Conservation (phyloP, 768 basidiomycete species). For the Termitomyces sp. region DNA sequence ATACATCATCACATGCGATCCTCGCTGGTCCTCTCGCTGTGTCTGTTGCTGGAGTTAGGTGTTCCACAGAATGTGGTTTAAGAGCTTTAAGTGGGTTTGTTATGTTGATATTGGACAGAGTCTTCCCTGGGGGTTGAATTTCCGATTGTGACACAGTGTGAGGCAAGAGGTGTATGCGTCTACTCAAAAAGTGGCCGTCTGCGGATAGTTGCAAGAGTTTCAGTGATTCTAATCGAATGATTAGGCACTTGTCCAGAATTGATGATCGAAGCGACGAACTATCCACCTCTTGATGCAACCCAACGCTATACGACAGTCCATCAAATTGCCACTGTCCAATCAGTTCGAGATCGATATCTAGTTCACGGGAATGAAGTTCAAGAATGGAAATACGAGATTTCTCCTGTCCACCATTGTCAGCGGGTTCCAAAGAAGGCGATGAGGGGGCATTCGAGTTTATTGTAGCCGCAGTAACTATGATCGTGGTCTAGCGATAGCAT, state of each 20-base stretch:
- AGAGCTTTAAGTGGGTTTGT: slow-evolving; percentile 61
- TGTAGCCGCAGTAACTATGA: slow-evolving; percentile 43
- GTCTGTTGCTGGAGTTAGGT: slow-evolving; percentile 21
- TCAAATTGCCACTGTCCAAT: slow-evolving; percentile 53
- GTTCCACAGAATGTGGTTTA: slow-evolving; percentile 43
- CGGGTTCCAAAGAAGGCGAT: slow-evolving; percentile 22
- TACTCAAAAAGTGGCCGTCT: slow-evolving; percentile 39
- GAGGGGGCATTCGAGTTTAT: slow-evolving; percentile 29
- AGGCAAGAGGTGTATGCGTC: slow-evolving; percentile 30
- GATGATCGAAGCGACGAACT: slow-evolving; percentile 27
- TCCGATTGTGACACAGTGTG: slow-evolving; percentile 15
- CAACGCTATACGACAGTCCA: slow-evolving; percentile 38
- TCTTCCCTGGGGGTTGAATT: slow-evolving; percentile 20
- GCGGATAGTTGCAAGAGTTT: slow-evolving; percentile 36
- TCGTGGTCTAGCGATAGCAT: slow-evolving; percentile 22
- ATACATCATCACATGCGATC: slow-evolving; percentile 24
- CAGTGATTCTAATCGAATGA: slow-evolving; percentile 23
- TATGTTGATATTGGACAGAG: slow-evolving; percentile 26
- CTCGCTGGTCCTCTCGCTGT: slow-evolving; percentile 18
- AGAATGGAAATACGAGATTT: slow-evolving; percentile 35
- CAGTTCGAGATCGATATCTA: slow-evolving; percentile 33
- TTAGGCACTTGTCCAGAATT: slow-evolving; percentile 2
- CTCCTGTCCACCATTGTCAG: slow-evolving; percentile 26
- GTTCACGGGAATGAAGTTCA: slow-evolving; percentile 25
- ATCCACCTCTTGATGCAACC: slow-evolving; percentile 38